A percentile compares a stretch with the other conserved stretches of the same genome.
These are phyloP conservation scores for Syzygium aqueum DNA, from an alignment of 345 rosid species.

Conservation along the genomic window DNA sequence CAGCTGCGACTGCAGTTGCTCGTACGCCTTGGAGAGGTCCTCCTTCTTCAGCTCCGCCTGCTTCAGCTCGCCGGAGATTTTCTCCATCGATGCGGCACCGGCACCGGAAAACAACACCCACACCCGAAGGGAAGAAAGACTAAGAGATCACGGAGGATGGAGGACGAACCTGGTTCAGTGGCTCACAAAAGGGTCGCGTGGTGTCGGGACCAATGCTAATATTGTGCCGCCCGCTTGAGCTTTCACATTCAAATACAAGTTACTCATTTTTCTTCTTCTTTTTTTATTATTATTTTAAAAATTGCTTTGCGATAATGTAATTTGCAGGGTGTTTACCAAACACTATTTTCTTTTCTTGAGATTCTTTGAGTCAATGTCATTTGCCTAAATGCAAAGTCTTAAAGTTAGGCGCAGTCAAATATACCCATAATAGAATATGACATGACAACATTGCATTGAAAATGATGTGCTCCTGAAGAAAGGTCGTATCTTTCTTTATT, in stretches of 20 bases:
- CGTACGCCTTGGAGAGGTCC: not conserved
- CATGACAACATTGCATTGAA: not conserved
- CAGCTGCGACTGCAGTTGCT: not conserved
- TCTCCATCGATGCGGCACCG: not conserved
- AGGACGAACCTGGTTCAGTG: not conserved
- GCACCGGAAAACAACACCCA: not conserved
- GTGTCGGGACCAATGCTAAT: rapidly evolving
- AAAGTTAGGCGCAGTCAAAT: not conserved
- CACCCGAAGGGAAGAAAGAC: not conserved
- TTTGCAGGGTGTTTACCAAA: not conserved
- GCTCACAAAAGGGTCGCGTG: not conserved
- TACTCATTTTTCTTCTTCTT: not conserved
- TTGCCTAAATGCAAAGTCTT: rapidly evolving
- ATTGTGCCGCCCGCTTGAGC: not conserved
- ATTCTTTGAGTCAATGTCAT: not conserved
- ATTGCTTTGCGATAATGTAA: not conserved
- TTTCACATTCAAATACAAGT: not conserved
- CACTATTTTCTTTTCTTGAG: not conserved
- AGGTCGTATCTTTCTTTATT: not conserved
- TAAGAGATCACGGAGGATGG: not conserved
- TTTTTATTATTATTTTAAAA: not conserved
- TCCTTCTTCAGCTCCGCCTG: not conserved
- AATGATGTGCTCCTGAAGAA: not conserved
- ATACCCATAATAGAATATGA: not conserved
- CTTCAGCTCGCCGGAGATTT: not conserved